These are phyloP conservation scores for Gonium pectorale DNA, from an alignment of 139 green algal species.

Conservation along the genomic window DNA sequence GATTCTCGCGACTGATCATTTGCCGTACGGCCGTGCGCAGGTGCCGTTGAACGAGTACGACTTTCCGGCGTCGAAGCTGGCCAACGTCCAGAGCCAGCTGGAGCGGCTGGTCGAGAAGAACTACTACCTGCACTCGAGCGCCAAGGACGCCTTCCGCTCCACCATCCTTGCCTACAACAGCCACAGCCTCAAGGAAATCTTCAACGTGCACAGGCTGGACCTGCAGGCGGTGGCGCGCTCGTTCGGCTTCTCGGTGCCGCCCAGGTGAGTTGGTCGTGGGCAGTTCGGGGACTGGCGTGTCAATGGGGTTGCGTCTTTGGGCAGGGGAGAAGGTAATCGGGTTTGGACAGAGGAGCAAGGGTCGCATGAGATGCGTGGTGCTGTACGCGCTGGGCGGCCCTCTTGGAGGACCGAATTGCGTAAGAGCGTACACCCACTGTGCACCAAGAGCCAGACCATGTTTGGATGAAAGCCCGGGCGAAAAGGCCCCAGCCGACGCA, in stretches of 20 bases:
- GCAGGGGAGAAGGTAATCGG: no score
- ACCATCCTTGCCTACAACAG: conserved; percentile 98
- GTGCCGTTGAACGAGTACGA: conserved; percentile 98
- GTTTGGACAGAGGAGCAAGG: no score
- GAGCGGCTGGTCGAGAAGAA: conserved; percentile 99
- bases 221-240: conserved; percentile 88
- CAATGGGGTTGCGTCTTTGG: no score
- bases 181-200: conserved; percentile 96
- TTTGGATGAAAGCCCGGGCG: no score
- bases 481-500: no score
- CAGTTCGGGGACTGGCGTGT: no score
- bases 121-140: conserved; percentile 96
- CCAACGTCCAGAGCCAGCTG: conserved; percentile 97
- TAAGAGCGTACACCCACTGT: no score
- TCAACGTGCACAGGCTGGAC: conserved; percentile 98
- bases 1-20: no score
- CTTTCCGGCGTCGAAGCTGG: conserved; percentile 95
- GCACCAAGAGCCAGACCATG: no score
- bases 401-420: no score
- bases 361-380: no score
- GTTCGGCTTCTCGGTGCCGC: conserved; percentile 93
- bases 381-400: no score
- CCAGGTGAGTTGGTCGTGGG: conserved; percentile 42
- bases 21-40: background rate
- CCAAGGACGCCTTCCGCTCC: conserved; percentile 79